These are phyloP conservation scores for Aspergillaceae sp. DNA, from an alignment of 2,329 filamentous ascomycete genomes.

Conservation along the genomic window DNA sequence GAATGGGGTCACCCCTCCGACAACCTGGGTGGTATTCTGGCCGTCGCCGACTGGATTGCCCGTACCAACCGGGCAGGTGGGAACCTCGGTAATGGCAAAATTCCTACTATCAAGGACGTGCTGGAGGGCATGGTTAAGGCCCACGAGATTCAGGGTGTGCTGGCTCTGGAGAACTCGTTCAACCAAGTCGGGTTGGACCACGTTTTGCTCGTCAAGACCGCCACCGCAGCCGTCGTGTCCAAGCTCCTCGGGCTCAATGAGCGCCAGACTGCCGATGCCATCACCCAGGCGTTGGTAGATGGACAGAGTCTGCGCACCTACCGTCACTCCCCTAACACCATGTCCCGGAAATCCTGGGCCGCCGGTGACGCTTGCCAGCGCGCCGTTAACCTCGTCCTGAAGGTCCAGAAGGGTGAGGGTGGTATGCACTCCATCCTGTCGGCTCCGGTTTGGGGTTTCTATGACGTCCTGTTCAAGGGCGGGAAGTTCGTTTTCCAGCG, in stretches of 20 bases:
- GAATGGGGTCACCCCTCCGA: slow-evolving; percentile 99
- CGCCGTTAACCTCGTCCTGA: slow-evolving; percentile 81
- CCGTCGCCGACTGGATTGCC: slow-evolving; percentile 94
- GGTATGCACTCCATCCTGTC: slow-evolving; percentile 89
- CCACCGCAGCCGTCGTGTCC: slow-evolving; percentile 84
- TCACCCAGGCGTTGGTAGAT: slow-evolving; percentile 96
- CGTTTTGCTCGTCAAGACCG: slow-evolving; percentile 96
- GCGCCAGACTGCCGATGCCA: slow-evolving; percentile 85
- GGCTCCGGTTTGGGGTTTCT: slow-evolving; percentile 93
- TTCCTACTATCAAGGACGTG: slow-evolving; percentile 81
- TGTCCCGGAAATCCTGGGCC: slow-evolving; percentile 99
- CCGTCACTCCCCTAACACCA: slow-evolving; percentile 96
- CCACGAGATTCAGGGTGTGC: slow-evolving; percentile 95
- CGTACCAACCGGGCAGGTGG: slow-evolving; percentile 85
- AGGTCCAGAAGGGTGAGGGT: slow-evolving; percentile 83
- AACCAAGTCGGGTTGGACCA: slow-evolving; percentile 98
- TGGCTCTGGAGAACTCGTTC: slow-evolving; percentile 95
- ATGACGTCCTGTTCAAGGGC: slow-evolving; percentile 94
- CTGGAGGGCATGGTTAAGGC: slow-evolving; percentile 98
- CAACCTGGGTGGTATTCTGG: slow-evolving; percentile 93
- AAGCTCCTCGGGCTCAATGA: slow-evolving; percentile 88
- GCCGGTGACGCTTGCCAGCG: slow-evolving; percentile 96
- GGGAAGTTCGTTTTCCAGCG: slow-evolving; percentile 95
- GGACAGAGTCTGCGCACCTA: slow-evolving; percentile 94
- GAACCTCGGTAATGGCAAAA: slow-evolving; percentile 61